phyloP scores from a whole-genome alignment of 257 asterid species.

The Solanum gandarillasii region DNA sequence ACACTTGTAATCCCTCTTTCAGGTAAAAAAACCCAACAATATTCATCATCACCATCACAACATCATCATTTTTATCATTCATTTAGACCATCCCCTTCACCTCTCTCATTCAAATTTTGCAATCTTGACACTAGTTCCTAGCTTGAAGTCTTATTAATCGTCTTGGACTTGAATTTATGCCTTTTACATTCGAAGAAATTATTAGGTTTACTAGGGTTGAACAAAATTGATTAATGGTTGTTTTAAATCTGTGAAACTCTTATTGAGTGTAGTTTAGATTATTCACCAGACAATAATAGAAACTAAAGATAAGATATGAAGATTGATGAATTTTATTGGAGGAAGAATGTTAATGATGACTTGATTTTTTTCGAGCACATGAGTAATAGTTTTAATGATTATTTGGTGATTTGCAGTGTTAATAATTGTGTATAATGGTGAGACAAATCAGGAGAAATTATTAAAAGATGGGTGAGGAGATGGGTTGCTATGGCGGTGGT shows the following conservation, averaged over 20 bases:
- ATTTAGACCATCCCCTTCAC: constrained; percentile 56
- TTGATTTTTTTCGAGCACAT: background rate
- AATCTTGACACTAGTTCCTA: constrained; percentile 40
- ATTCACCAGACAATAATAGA: background rate
- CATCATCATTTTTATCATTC: constrained; percentile 56
- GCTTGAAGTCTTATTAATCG: constrained; percentile 50
- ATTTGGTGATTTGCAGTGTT: background rate
- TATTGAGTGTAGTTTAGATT: constrained; percentile 22
- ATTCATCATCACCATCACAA: background rate
- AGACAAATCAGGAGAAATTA: background rate
- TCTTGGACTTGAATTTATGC: constrained; percentile 46
- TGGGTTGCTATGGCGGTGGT: background rate
- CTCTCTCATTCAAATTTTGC: constrained; percentile 49
- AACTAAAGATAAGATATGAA: background rate
- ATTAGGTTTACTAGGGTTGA: constrained; percentile 61
- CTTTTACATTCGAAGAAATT: constrained; percentile 52
- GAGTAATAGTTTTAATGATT: background rate
- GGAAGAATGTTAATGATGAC: background rate
- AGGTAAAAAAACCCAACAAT: background rate
- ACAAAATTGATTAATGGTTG: constrained; percentile 59
- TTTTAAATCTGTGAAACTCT: constrained; percentile 62
- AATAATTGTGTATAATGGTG: background rate
- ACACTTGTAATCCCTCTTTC: constrained; percentile 43
- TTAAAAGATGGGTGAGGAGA: background rate
- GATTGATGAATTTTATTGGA: background rate